These are phyloP conservation scores for Alternaria triticimaculans DNA, from an alignment of 2,329 filamentous ascomycete species.

Conservation along the genomic window DNA sequence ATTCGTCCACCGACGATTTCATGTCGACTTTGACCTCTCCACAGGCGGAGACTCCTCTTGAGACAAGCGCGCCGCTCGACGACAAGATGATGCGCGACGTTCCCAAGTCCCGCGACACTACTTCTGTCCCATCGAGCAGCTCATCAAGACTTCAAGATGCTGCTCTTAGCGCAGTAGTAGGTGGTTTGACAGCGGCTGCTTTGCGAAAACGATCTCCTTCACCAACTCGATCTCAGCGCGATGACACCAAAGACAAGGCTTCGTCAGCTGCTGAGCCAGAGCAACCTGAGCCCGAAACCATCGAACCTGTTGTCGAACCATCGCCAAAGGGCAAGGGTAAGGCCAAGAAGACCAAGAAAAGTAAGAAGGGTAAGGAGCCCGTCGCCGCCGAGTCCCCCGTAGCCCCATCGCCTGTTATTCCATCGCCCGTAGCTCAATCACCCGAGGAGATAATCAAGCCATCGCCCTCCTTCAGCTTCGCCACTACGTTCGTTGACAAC, in stretches of 20 bases:
- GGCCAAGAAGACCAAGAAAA: slow-evolving; percentile 32
- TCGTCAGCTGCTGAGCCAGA: slow-evolving; percentile 13
- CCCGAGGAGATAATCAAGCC: slow-evolving; percentile 9
- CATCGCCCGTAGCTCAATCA: slow-evolving; percentile 1
- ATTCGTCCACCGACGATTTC: slow-evolving; percentile 17
- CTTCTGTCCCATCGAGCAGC: slow-evolving; percentile 25
- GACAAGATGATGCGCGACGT: slow-evolving; percentile 33
- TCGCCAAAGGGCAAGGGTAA: slow-evolving; percentile 34
- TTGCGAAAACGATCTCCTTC: slow-evolving; percentile 25
- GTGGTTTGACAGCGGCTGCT: slow-evolving; percentile 30
- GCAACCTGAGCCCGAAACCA: not conserved
- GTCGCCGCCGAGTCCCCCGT: slow-evolving; percentile 9
- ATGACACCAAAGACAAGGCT: slow-evolving; percentile 24
- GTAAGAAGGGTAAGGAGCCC: slow-evolving; percentile 40
- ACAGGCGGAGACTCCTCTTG: slow-evolving; percentile 24
- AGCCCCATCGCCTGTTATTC: not conserved
- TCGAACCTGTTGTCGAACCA: slow-evolving; percentile 14
- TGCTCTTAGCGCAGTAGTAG: slow-evolving; percentile 35
- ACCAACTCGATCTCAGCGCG: slow-evolving; percentile 13
- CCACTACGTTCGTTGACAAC: slow-evolving; percentile 39
- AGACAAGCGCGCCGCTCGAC: slow-evolving; percentile 31
- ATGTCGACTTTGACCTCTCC: slow-evolving; percentile 13
- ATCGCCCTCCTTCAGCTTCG: slow-evolving; percentile 15
- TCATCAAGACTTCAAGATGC: slow-evolving; percentile 38
- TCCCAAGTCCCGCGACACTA: slow-evolving; percentile 11